Evolutionary conservation across 768 basidiomycete species (phyloP).

Genomic region (Collybia sp.): DNA sequence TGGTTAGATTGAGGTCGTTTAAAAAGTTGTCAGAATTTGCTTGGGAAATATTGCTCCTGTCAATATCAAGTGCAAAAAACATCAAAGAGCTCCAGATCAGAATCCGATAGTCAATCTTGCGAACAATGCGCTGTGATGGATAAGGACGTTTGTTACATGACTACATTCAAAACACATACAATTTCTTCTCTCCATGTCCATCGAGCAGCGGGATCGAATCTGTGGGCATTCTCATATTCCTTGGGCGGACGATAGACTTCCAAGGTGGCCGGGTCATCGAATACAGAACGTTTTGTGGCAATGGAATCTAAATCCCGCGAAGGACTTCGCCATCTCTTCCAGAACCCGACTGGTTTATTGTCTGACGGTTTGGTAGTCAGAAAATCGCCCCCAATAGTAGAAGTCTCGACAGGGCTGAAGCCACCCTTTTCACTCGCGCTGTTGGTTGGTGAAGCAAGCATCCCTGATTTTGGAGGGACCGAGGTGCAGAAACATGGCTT

Average conservation of each 20-base stretch:
- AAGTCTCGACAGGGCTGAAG: no score
- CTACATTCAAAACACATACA: constrained; percentile 21
- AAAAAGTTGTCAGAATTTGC: constrained; percentile 59
- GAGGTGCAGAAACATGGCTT: no score
- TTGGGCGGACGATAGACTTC: constrained; percentile 49
- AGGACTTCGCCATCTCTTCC: no score
- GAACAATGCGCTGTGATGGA: constrained; percentile 35
- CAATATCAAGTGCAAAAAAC: constrained; percentile 54
- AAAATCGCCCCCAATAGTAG: no score
- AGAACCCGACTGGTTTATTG: no score
- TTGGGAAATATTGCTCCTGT: constrained; percentile 48
- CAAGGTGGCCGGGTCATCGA: constrained; percentile 48
- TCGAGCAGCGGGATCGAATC: constrained; percentile 60
- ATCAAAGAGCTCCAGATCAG: constrained; percentile 34
- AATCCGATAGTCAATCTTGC: constrained; percentile 52
- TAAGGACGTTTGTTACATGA: not conserved
- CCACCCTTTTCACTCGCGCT: no score
- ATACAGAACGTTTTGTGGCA: constrained; percentile 60
- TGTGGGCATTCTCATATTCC: constrained; percentile 54
- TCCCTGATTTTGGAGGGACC: no score
- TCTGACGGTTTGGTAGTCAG: no score
- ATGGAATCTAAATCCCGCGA: constrained; percentile 32
- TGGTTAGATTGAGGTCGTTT: constrained; percentile 49
- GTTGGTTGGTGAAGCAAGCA: no score
- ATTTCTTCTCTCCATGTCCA: constrained; percentile 73